Evolutionary conservation across 371 early-diverging fungal genomes (phyloP).

Genomic region (Fennellomyces sp.): DNA sequence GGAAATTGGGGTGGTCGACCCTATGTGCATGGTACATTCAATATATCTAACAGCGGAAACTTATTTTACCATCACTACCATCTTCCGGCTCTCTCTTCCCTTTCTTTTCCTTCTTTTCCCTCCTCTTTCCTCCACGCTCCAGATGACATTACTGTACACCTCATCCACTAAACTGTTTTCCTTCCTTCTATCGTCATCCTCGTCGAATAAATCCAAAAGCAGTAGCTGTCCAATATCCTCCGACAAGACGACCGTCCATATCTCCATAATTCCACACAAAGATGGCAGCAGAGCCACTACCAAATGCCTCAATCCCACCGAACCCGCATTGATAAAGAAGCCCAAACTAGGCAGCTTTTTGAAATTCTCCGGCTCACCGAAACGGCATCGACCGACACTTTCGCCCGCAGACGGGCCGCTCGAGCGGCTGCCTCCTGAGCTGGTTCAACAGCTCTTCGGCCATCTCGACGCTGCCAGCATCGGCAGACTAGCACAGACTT

Average conservation of each 20-base stretch:
- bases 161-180: slow-evolving; percentile 9
- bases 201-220: slow-evolving; percentile 1
- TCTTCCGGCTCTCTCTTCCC: background rate
- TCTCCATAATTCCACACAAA: slow-evolving; percentile 17
- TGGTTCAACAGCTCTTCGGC: slow-evolving; percentile 23
- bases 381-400: background rate
- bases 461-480: slow-evolving; percentile 27
- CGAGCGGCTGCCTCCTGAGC: slow-evolving; percentile 27
- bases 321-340: background rate
- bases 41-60: background rate
- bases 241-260: slow-evolving; percentile 10
- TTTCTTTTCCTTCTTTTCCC: background rate
- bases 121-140: background rate
- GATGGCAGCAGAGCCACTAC: slow-evolving; percentile 19
- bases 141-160: slow-evolving; percentile 6
- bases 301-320: slow-evolving; percentile 10
- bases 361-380: slow-evolving; percentile 3
- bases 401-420: background rate
- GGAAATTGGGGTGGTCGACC: background rate
- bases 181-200: background rate
- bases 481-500: slow-evolving; percentile 28
- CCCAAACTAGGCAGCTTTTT: background rate
- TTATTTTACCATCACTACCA: background rate
- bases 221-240: slow-evolving; percentile 2
- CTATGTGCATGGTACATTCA: background rate